Base-by-base conservation (phyloP, 2,329 filamentous ascomycete genomes). In the Aureobasidium lini region DNA sequence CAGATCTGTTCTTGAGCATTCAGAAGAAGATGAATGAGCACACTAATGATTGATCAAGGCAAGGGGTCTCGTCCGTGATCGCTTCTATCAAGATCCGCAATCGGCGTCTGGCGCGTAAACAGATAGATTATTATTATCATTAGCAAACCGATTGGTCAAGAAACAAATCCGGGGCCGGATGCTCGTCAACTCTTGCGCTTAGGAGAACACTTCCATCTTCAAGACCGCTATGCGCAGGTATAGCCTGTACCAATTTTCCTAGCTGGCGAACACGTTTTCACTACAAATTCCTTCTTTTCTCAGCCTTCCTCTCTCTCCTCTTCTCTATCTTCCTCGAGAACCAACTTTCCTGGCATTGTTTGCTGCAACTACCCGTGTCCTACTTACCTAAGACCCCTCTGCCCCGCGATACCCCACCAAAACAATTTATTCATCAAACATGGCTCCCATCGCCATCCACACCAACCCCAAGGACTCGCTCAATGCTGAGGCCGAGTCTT, bases 401-500 rank as follows among this genome's bases (percentile, higher is more conserved):
- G 39, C 54, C 54, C 54, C 54, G 39, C 54, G 29, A 57, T 39
- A 57, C 54, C 54, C 54, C 54, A 43, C 54, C 43, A 57, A 48
- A 57, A 46, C 40, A 57, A 16, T 57, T 29, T 18, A 43, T 39
- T 10, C 42, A 10, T 6, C 8, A 23, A 48, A 39, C 61, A 73
- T 73, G 72, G 68, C 72, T 23, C 72, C 72, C 53, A 69, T 66
- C 29, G 71, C 71, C 31, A 65, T 73, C 52, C 62, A 68, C 60
- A 62, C 61, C 46, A 67, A 69, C 63, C 7, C 48, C 28, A 66
- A 64, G 57, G 63, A 62, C 46, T 57, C 60, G 57, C 65, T 70
- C 49, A 71, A 79, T 65, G 72, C 76, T 62, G 75, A 76, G 64
- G 73, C 73, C 29, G 65, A 71, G 39, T 64, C 71, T 13, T 76